phyloP scores from a whole-genome alignment of 495 filamentous ascomycete genomes.

The Rusavskia elegans region DNA sequence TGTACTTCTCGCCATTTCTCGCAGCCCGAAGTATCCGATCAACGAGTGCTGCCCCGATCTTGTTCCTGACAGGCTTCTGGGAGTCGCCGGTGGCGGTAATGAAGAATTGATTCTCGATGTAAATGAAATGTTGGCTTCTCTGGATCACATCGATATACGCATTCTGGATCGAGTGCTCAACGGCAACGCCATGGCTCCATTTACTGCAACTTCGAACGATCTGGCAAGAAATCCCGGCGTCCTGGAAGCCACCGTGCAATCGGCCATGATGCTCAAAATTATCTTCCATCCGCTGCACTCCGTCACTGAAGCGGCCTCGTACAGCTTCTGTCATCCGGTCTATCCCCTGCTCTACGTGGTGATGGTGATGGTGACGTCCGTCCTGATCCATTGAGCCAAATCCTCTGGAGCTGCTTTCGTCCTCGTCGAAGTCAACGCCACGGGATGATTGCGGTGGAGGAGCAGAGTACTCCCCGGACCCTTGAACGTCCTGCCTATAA shows the following conservation, averaged over 20 bases:
- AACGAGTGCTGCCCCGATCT: constrained; percentile 76
- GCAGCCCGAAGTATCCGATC: constrained; percentile 73
- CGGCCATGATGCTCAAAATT: constrained; percentile 13
- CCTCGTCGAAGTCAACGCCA: constrained; percentile 23
- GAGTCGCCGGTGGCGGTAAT: constrained; percentile 71
- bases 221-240: constrained; percentile 44
- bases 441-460: constrained; percentile 27
- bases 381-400: constrained; percentile 10
- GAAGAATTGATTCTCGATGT: constrained; percentile 98
- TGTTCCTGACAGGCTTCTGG: constrained; percentile 71
- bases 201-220: constrained; percentile 53
- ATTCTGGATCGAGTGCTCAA: constrained; percentile 77
- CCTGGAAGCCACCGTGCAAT: constrained; percentile 4
- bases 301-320: constrained; percentile 29
- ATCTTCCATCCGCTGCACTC: constrained; percentile 19
- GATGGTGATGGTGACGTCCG: constrained; percentile 1
- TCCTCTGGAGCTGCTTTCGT: constrained; percentile 20
- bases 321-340: constrained; percentile 23
- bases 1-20: constrained; percentile 55
- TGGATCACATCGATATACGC: constrained; percentile 74
- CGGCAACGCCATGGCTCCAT: constrained; percentile 53
- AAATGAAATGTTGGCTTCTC: constrained; percentile 70
- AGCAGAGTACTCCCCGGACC: constrained; percentile 20
- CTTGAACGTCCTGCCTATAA: constrained; percentile 1
- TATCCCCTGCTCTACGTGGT: constrained; percentile 11